Evolutionary conservation across 2,329 filamentous ascomycete species (phyloP).

Genomic region (Ophiocordyceps camponoti-floridani): DNA sequence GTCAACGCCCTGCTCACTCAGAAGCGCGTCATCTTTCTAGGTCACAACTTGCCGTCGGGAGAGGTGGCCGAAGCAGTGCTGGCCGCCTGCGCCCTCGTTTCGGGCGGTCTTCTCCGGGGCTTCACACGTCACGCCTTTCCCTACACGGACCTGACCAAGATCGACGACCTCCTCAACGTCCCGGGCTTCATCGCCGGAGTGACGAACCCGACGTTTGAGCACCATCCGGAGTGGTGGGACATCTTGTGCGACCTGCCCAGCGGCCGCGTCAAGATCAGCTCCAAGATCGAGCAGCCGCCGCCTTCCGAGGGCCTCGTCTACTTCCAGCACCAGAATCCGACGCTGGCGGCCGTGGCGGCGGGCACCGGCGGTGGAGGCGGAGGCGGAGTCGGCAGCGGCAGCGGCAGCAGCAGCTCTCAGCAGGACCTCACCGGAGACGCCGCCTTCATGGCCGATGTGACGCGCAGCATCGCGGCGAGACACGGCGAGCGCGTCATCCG

Average conservation of each 20-base stretch:
- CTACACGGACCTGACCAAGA: conserved; percentile 94
- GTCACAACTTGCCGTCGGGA: conserved; percentile 85
- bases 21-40: conserved; percentile 89
- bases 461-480: conserved; percentile 66
- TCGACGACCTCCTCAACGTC: conserved; percentile 88
- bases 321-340: conserved; percentile 66
- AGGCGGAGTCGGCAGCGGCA: too few species aligned
- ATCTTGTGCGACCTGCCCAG: conserved; percentile 82
- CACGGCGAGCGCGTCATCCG: conserved; percentile 82
- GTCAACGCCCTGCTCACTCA: conserved; percentile 91
- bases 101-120: conserved; percentile 77
- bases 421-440: conserved; percentile 70
- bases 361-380: too few species aligned
- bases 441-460: conserved; percentile 74
- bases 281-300: conserved; percentile 62
- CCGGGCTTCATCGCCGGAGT: conserved; percentile 96
- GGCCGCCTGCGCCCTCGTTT: conserved; percentile 86
- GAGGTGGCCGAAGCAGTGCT: conserved; percentile 97
- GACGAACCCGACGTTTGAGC: conserved; percentile 89
- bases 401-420: conserved; percentile 16
- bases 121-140: conserved; percentile 95
- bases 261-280: conserved; percentile 88
- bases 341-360: conserved; percentile 30
- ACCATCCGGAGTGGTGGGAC: conserved; percentile 97
- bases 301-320: conserved; percentile 71